These are phyloP conservation scores for Kwoniella shivajii DNA, from an alignment of 1,284 basidiomycete species.

Conservation along the genomic window DNA sequence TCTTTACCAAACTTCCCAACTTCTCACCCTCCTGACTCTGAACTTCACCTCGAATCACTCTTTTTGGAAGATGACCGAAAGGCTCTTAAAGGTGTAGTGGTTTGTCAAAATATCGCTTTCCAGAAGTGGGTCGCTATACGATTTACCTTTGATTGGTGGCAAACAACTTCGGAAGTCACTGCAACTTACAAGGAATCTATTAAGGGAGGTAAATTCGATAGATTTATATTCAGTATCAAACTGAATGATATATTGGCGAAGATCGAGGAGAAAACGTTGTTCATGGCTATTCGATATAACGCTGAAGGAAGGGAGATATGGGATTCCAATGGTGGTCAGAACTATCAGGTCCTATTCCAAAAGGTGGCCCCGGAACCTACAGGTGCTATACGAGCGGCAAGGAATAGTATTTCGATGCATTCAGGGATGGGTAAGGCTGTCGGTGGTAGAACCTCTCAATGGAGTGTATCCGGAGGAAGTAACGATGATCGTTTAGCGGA, in stretches of 20 bases:
- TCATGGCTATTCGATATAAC: slow-evolving; percentile 77
- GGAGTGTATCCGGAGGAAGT: slow-evolving; percentile 53
- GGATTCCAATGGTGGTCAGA: slow-evolving; percentile 84
- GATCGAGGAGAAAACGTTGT: slow-evolving; percentile 84
- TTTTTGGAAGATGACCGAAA: slow-evolving; percentile 65
- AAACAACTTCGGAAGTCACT: slow-evolving; percentile 90
- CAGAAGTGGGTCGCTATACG: slow-evolving; percentile 85
- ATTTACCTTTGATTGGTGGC: slow-evolving; percentile 93
- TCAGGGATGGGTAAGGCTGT: slow-evolving; percentile 45
- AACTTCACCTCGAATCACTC: slow-evolving; percentile 60
- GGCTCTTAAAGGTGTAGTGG: slow-evolving; percentile 69
- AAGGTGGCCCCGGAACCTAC: slow-evolving; percentile 23
- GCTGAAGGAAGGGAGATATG: slow-evolving; percentile 72
- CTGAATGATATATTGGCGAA: slow-evolving; percentile 59
- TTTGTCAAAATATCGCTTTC: slow-evolving; percentile 82
- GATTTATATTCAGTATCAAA: slow-evolving; percentile 60
- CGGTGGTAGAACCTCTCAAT: slow-evolving; percentile 42
- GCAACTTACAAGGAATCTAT: slow-evolving; percentile 73
- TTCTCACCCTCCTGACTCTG: slow-evolving; percentile 53
- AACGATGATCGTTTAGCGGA: slow-evolving; percentile 52
- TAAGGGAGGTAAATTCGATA: slow-evolving; percentile 64
- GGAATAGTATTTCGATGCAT: slow-evolving; percentile 29
- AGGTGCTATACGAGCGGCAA: slow-evolving; percentile 19
- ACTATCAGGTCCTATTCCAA: slow-evolving; percentile 67
- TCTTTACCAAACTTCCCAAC: slow-evolving; percentile 61